Evolutionary conservation across 352 stramenopile species (phyloP).

Genomic region (Globisporangium acanthophoron): DNA sequence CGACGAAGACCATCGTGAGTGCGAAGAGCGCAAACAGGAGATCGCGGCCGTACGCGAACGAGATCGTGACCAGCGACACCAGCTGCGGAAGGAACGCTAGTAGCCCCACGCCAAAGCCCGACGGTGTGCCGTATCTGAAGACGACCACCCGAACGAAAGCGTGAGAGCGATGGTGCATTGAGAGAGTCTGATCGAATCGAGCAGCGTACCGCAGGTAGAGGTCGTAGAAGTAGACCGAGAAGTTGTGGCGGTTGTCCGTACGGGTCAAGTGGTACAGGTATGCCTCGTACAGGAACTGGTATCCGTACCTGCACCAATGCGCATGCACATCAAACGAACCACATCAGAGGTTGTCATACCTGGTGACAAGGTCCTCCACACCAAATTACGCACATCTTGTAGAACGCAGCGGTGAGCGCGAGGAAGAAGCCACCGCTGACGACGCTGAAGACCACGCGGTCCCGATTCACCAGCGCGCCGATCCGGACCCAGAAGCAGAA

Average conservation of each 20-base stretch:
- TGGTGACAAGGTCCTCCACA: not conserved
- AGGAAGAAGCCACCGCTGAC: conserved; percentile 86
- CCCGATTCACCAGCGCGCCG: conserved; percentile 46
- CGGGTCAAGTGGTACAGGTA: conserved; percentile 98
- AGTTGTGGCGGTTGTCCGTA: conserved; percentile 99
- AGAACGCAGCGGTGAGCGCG: conserved; percentile 77
- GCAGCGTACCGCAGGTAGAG: conserved; percentile 91
- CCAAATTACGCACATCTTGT: conserved; percentile 58
- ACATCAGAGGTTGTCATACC: not conserved
- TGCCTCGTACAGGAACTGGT: conserved; percentile 93
- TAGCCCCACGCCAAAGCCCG: conserved; percentile 70
- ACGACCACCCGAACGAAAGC: conserved; percentile 1
- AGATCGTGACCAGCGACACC: conserved; percentile 71
- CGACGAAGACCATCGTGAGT: conserved; percentile 98
- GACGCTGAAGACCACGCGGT: conserved; percentile 87
- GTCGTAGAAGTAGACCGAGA: conserved; percentile 99
- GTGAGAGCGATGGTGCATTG: not conserved
- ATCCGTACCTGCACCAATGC: conserved; percentile 63
- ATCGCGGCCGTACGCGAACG: conserved; percentile 66
- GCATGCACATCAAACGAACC: not conserved
- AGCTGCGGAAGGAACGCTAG: conserved; percentile 84
- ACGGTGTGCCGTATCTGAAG: conserved; percentile 69
- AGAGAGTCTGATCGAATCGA: not conserved
- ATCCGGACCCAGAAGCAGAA: conserved; percentile 52
- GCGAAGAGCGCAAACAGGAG: conserved; percentile 94